These are phyloP conservation scores for Closterium sp. DNA, from an alignment of 139 green algal genomes.

Conservation along the genomic window DNA sequence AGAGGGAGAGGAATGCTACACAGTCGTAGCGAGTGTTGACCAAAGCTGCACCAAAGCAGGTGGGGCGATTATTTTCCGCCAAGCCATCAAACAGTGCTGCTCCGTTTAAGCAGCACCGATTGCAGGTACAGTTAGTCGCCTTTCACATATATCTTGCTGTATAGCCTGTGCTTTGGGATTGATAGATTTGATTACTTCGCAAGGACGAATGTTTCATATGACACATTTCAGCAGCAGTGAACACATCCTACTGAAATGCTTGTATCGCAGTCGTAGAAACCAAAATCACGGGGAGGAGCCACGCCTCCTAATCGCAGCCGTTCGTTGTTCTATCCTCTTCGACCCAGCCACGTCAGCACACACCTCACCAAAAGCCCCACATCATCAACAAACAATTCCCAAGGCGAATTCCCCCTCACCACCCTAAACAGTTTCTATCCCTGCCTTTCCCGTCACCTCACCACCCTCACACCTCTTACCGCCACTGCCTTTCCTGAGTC, in stretches of 20 bases:
- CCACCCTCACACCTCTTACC: background rate
- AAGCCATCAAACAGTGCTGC: background rate
- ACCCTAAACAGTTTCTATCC: background rate
- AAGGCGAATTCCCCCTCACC: background rate
- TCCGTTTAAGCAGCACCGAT: background rate
- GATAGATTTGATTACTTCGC: too few species aligned
- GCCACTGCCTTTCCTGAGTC: background rate
- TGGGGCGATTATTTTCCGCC: background rate
- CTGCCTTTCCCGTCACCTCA: background rate
- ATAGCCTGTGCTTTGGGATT: background rate
- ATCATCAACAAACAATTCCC: background rate
- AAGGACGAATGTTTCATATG: too few species aligned
- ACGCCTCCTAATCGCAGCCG: background rate
- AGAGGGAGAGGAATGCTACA: too few species aligned
- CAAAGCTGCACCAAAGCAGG: too few species aligned
- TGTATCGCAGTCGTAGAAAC: too few species aligned
- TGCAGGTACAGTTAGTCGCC: background rate
- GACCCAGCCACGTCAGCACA: background rate
- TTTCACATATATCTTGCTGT: background rate
- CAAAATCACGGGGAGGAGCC: background rate
- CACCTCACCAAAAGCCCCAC: background rate
- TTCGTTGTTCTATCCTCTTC: background rate
- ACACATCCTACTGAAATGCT: too few species aligned
- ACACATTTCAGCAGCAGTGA: background rate
- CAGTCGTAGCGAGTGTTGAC: too few species aligned